Evolutionary conservation across 768 basidiomycete genomes (phyloP).

Genomic region (Naganishia kalamii): DNA sequence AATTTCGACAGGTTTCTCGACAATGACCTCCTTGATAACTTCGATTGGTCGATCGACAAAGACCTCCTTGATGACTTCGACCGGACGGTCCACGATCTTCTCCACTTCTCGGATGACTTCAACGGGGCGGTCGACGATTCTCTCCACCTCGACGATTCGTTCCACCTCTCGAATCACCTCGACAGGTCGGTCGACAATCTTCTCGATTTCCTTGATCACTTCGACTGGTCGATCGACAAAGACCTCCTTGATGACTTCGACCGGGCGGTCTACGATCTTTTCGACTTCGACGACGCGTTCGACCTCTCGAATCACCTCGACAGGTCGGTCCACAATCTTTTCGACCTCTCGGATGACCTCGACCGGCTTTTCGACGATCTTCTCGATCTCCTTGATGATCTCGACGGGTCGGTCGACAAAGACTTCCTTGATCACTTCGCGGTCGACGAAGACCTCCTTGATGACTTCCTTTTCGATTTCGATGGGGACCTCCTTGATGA

Average conservation of each 20-base stretch:
- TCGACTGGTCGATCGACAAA: constrained; percentile 32
- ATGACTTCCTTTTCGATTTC: constrained; percentile 37
- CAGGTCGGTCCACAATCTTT: constrained; percentile 19
- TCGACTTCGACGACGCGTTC: constrained; percentile 27
- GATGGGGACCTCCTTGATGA: constrained; percentile 38
- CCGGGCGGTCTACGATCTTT: constrained; percentile 35
- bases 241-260: constrained; percentile 37
- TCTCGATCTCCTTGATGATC: constrained; percentile 33
- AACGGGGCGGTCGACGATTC: constrained; percentile 30
- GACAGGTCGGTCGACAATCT: constrained; percentile 29
- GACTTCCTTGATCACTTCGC: constrained; percentile 24
- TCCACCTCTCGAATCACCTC: constrained; percentile 39
- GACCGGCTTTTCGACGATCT: constrained; percentile 17
- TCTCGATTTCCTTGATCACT: constrained; percentile 31
- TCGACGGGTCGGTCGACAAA: no score
- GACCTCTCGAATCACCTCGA: constrained; percentile 26
- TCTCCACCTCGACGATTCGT: constrained; percentile 33
- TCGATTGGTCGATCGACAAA: constrained; percentile 22
- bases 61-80: constrained; percentile 29
- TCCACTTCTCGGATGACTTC: constrained; percentile 24
- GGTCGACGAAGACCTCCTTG: constrained; percentile 29
- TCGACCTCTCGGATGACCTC: constrained; percentile 30
- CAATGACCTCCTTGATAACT: constrained; percentile 31
- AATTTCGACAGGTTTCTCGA: constrained; percentile 19
- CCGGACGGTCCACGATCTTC: no score